These are phyloP conservation scores for Kregervanrija fluxuum DNA, from an alignment of 805 yeast species.

Conservation along the genomic window DNA sequence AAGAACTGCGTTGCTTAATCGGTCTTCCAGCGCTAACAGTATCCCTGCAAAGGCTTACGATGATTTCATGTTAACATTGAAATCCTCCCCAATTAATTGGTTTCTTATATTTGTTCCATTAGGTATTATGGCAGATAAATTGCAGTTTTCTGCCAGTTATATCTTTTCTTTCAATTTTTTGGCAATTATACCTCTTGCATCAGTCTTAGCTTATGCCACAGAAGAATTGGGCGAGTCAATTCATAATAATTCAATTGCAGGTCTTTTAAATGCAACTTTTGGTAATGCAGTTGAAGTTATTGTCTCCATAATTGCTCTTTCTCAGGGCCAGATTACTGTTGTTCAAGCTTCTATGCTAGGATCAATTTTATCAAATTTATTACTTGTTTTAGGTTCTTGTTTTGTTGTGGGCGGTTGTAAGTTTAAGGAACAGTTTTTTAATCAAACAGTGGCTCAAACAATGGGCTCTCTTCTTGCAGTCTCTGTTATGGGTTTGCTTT, in stretches of 20 bases:
- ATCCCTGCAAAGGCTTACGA: background rate
- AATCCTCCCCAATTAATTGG: slow-evolving; percentile 55
- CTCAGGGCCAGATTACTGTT: slow-evolving; percentile 79
- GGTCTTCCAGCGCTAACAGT: too few species aligned
- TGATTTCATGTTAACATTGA: slow-evolving; percentile 13
- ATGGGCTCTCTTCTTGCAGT: slow-evolving; percentile 92
- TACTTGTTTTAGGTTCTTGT: slow-evolving; percentile 92
- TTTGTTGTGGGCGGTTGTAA: slow-evolving; percentile 89
- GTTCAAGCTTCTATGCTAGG: slow-evolving; percentile 98
- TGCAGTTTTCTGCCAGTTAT: slow-evolving; percentile 45
- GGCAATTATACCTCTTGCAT: slow-evolving; percentile 90
- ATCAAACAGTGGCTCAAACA: slow-evolving; percentile 96
- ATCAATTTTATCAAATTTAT: slow-evolving; percentile 78
- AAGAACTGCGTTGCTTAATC: background rate
- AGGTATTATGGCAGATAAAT: slow-evolving; percentile 67
- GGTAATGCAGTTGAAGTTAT: slow-evolving; percentile 97
- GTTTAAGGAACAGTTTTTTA: slow-evolving; percentile 78
- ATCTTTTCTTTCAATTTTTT: slow-evolving; percentile 72
- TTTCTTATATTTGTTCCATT: slow-evolving; percentile 81
- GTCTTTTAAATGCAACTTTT: slow-evolving; percentile 90
- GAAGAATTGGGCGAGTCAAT: slow-evolving; percentile 84
- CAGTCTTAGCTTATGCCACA: slow-evolving; percentile 84
- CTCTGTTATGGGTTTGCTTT: slow-evolving; percentile 78
- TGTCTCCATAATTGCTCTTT: slow-evolving; percentile 85
- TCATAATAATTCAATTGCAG: slow-evolving; percentile 84